These are phyloP conservation scores for Aspergillus tubingensis DNA, from an alignment of 2,329 filamentous ascomycete species.

Conservation along the genomic window DNA sequence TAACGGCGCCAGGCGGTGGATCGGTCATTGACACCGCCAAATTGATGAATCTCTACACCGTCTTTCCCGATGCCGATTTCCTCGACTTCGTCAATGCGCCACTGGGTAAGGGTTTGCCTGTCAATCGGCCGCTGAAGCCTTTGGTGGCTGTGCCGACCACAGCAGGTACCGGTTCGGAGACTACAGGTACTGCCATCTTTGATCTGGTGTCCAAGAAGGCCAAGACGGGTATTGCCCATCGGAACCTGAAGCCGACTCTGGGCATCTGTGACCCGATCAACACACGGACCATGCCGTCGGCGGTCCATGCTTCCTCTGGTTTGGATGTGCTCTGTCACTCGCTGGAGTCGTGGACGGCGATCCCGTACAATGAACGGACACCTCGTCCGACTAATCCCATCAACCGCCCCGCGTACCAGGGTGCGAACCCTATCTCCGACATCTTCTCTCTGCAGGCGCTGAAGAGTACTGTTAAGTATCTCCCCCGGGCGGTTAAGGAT, in stretches of 20 bases:
- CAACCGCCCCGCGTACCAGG: slow-evolving; percentile 89
- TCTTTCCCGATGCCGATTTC: slow-evolving; percentile 89
- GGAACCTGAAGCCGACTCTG: slow-evolving; percentile 91
- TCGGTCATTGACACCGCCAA: slow-evolving; percentile 98
- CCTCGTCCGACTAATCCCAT: slow-evolving; percentile 89
- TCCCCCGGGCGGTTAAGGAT: slow-evolving; percentile 82
- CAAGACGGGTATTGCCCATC: slow-evolving; percentile 94
- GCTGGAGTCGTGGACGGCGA: slow-evolving; percentile 96
- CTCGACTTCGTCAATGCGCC: slow-evolving; percentile 98
- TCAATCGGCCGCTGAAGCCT: slow-evolving; percentile 70
- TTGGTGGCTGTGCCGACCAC: slow-evolving; percentile 84
- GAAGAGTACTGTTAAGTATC: slow-evolving; percentile 81
- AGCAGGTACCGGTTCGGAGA: slow-evolving; percentile 86
- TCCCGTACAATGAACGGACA: slow-evolving; percentile 83
- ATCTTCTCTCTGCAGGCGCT: slow-evolving; percentile 92
- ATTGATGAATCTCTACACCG: slow-evolving; percentile 94
- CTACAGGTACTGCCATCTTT: slow-evolving; percentile 97
- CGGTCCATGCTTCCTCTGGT: slow-evolving; percentile 88
- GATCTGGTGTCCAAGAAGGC: slow-evolving; percentile 86
- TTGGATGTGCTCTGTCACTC: slow-evolving; percentile 94
- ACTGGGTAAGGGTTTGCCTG: slow-evolving; percentile 77
- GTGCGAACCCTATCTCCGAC: slow-evolving; percentile 95
- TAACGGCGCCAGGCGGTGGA: slow-evolving; percentile 59
- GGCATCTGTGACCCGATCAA: slow-evolving; percentile 87
- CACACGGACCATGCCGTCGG: slow-evolving; percentile 91